Evolutionary conservation across 805 yeast species (phyloP).

Genomic region (Ogataea degrootiae): DNA sequence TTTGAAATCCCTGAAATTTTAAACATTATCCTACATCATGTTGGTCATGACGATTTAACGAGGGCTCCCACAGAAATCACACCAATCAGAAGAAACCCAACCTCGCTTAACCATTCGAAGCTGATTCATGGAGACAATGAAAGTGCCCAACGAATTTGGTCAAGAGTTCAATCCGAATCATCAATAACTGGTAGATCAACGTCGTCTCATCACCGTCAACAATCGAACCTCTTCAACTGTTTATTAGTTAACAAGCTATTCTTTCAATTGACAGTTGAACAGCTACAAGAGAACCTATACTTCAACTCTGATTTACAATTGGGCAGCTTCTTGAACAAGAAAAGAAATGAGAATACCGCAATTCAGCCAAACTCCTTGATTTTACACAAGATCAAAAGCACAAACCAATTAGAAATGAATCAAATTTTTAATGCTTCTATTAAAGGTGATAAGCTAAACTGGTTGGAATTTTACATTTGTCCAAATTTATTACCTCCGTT

Average conservation of each 20-base stretch:
- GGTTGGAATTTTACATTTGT: conserved; percentile 82
- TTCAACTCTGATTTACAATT: conserved; percentile 46
- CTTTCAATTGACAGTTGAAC: conserved; percentile 48
- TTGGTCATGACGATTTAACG: conserved; percentile 45
- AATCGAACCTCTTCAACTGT: conserved; percentile 51
- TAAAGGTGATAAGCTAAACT: conserved; percentile 46
- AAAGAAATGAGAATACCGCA: neutral
- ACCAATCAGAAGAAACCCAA: conserved; percentile 63
- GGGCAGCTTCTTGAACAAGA: conserved; percentile 12
- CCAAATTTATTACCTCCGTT: conserved; percentile 60
- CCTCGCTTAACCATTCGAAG: conserved; percentile 63
- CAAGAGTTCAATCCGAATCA: conserved; percentile 18
- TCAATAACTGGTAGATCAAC: conserved; percentile 2
- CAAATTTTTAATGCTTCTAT: conserved; percentile 32
- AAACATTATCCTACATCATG: conserved; percentile 50
- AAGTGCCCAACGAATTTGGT: conserved; percentile 38
- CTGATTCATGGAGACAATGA: conserved; percentile 41
- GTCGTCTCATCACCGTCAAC: conserved; percentile 4
- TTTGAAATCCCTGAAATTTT: conserved; percentile 77
- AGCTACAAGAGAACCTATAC: conserved; percentile 50
- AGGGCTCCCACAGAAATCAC: conserved; percentile 57
- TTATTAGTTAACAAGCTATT: conserved; percentile 66
- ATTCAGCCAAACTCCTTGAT: conserved; percentile 40
- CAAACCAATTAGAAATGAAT: conserved; percentile 49
- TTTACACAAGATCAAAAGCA: conserved; percentile 57